These are phyloP conservation scores for Marasmius oreades DNA, from an alignment of 1,284 basidiomycete genomes.

Conservation along the genomic window DNA sequence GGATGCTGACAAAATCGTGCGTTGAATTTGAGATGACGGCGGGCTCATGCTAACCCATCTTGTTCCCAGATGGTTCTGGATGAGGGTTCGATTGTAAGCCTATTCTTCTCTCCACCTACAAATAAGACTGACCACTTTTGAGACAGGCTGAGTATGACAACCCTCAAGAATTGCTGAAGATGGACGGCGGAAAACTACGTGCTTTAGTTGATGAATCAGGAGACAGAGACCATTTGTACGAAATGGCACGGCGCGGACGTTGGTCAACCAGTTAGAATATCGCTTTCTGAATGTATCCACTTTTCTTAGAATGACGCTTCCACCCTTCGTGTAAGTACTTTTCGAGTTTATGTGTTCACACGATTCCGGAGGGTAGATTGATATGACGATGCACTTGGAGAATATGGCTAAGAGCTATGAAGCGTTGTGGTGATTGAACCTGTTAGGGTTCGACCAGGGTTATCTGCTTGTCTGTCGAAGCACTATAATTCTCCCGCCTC, in stretches of 20 bases:
- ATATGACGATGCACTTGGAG: too few species aligned
- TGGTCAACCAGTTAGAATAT: too few species aligned
- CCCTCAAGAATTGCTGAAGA: conserved; percentile 57
- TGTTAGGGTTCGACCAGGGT: too few species aligned
- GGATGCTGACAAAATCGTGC: conserved; percentile 50
- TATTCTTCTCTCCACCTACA: background rate
- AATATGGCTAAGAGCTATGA: too few species aligned
- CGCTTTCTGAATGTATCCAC: too few species aligned
- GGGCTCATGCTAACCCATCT: background rate
- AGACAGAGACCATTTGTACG: conserved; percentile 46
- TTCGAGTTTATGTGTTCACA: too few species aligned
- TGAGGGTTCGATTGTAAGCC: conserved; percentile 29
- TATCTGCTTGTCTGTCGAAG: too few species aligned
- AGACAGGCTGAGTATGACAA: conserved; percentile 53
- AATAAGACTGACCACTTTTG: background rate
- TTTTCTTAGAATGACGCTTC: too few species aligned
- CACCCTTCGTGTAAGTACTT: too few species aligned
- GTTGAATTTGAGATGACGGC: conserved; percentile 4
- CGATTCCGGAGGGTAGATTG: too few species aligned
- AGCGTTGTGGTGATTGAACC: too few species aligned
- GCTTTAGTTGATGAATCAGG: conserved; percentile 58
- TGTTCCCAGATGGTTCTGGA: conserved; percentile 32
- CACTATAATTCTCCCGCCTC: too few species aligned
- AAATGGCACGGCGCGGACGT: conserved; percentile 29
- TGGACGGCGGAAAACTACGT: conserved; percentile 47